phyloP scores from a whole-genome alignment of 164 flowering plant species.

The Protea cynaroides region DNA sequence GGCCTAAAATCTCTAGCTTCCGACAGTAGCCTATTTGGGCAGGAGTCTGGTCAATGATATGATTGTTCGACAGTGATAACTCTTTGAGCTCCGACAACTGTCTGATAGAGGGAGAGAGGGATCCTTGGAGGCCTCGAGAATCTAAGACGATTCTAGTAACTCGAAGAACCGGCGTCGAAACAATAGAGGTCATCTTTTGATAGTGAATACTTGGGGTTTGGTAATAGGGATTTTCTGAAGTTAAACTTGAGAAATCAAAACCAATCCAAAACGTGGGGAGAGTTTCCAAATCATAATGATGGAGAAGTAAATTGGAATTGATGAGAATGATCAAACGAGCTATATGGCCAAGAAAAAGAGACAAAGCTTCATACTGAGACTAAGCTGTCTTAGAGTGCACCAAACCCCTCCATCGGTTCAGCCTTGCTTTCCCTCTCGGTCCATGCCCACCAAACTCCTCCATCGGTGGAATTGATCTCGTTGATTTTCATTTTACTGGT shows the following conservation, averaged over 20 bases:
- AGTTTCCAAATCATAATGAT: conserved; percentile 52
- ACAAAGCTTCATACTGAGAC: neutral
- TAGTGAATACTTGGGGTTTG: conserved; percentile 41
- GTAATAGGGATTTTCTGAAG: conserved; percentile 32
- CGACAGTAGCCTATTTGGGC: conserved; percentile 43
- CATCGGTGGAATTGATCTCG: no score
- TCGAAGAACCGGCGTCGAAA: conserved; percentile 29
- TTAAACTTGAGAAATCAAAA: conserved; percentile 27
- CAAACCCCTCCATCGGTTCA: no score
- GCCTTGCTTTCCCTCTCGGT: no score
- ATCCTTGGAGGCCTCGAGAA: conserved; percentile 43
- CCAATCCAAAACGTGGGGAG: conserved; percentile 28
- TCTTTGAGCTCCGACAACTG: conserved; percentile 62
- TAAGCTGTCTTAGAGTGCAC: no score
- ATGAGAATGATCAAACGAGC: conserved; percentile 24
- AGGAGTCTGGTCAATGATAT: conserved; percentile 54
- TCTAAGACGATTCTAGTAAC: conserved; percentile 47
- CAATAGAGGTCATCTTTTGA: conserved; percentile 30
- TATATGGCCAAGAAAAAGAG: conserved; percentile 21
- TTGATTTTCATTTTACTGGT: no score
- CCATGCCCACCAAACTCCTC: no score
- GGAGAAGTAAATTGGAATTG: conserved; percentile 28
- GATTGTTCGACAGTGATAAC: conserved; percentile 55
- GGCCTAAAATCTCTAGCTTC: conserved; percentile 58
- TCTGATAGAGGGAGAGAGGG: conserved; percentile 65